phyloP scores from a whole-genome alignment of 805 yeast species.

The Sporopachydermia lactativora region DNA sequence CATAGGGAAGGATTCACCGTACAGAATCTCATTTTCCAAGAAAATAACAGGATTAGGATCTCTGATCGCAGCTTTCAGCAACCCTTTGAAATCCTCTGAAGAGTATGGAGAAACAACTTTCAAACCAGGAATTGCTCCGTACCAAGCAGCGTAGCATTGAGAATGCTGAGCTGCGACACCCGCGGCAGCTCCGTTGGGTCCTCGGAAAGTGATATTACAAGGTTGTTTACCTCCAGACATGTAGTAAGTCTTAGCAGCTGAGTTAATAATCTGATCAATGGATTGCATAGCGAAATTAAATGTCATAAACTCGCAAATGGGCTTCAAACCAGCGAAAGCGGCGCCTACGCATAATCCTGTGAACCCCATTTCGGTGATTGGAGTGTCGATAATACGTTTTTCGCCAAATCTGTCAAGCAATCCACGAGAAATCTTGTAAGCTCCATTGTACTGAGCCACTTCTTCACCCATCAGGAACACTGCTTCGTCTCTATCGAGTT shows the following conservation, averaged over 20 bases:
- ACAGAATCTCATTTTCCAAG: constrained; percentile 89
- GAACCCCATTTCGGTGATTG: constrained; percentile 99
- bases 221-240: constrained; percentile 99
- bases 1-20: constrained; percentile 84
- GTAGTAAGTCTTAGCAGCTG: constrained; percentile 97
- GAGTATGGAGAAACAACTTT: constrained; percentile 93
- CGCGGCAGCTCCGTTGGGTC: constrained; percentile 99
- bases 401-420: constrained; percentile 91
- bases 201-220: constrained; percentile 95
- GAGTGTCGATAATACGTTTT: constrained; percentile 87
- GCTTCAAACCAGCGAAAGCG: constrained; percentile 91
- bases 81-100: constrained; percentile 92
- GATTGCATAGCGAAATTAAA: constrained; percentile 99
- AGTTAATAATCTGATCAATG: constrained; percentile 94
- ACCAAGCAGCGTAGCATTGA: constrained; percentile 96
- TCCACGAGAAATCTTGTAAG: constrained; percentile 94
- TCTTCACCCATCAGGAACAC: constrained; percentile 98
- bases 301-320: constrained; percentile 97
- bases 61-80: constrained; percentile 90
- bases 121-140: constrained; percentile 95
- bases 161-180: constrained; percentile 99
- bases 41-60: constrained; percentile 97
- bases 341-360: constrained; percentile 93
- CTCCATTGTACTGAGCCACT: constrained; percentile 98
- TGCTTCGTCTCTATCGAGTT: constrained; percentile 86